Base-by-base conservation (phyloP, 2,329 filamentous ascomycete genomes). In the Fusarium foetens region DNA sequence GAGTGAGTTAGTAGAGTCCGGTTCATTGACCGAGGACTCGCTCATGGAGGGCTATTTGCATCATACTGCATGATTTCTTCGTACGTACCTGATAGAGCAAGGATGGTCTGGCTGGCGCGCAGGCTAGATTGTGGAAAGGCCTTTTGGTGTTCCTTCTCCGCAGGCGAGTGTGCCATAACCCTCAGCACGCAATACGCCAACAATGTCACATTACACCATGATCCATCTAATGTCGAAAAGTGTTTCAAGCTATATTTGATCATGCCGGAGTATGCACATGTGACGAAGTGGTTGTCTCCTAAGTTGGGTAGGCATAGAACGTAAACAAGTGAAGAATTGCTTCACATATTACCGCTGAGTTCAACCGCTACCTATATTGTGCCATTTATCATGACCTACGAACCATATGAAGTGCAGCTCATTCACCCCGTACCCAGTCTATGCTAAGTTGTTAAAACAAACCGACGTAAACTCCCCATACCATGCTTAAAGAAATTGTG, bases 41-140 rank as follows among this genome's bases (percentile, higher is more conserved):
- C 75, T 74, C 73, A 73, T 67, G 69, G 70, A 71, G 74, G 73
- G 70, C 72, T 77, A 71, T 64, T 75, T 75, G 72, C 74, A 78
- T 78, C 75, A 75, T 74, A 72, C 74, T 74, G 67, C 74, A 66
- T 76, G 75, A 76, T 78, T 76, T 73, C 58, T 74, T 75, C 75
- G 70, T 76, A 77, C 75, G 74, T 76, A 77, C 73, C 77, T 78
- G 75, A 81, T 81, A 81, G 80, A 81, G 68, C 61, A 75, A 74
- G 75, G 68, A 75, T 72, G 77, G 73, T 76, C 73, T 76, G 75
- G 74, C 71, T 74, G 73, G 73, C 69, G 73, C 70, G 57, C 62
- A 76, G 68, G 70, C 72, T 74, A 72, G 66, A 77, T 75, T 68
- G 71, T 74, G 72, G 67, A 73, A 72, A 64, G 63, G 53, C 74